Conservation (phyloP, 2,329 filamentous ascomycete genomes). For the Keithomyces neogunnii region DNA sequence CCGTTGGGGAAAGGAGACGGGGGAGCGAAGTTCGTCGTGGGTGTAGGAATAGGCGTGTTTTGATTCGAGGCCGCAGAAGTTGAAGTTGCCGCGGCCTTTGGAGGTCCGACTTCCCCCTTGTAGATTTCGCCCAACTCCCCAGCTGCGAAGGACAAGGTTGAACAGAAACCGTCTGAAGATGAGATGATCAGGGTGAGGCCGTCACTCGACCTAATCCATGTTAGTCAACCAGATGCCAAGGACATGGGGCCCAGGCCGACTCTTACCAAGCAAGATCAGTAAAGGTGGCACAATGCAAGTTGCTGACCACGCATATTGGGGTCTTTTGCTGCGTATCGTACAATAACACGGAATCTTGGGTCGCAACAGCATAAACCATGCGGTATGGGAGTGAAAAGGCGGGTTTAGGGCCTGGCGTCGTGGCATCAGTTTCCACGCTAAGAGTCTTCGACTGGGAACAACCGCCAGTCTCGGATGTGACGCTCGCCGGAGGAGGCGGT, state of each 20-base stretch:
- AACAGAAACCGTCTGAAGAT: constrained; percentile 98
- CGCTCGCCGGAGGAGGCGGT: constrained; percentile 55
- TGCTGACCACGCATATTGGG: constrained; percentile 89
- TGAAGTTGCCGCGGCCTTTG: constrained; percentile 34
- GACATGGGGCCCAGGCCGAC: neutral
- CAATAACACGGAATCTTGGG: constrained; percentile 86
- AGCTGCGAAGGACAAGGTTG: constrained; percentile 71
- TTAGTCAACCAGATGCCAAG: constrained; percentile 15
- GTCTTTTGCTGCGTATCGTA: constrained; percentile 97
- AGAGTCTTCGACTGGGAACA: constrained; percentile 45
- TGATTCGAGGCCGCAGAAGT: constrained; percentile 42
- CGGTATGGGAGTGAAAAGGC: constrained; percentile 85
- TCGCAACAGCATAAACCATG: constrained; percentile 94
- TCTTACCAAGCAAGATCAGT: constrained; percentile 89
- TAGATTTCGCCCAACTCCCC: constrained; percentile 82
- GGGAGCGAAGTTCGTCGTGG: constrained; percentile 54
- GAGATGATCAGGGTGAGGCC: constrained; percentile 68
- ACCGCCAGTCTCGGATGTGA: constrained; percentile 33
- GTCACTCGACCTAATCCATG: constrained; percentile 36
- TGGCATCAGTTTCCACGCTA: constrained; percentile 32
- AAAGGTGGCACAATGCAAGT: constrained; percentile 94
- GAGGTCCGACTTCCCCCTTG: constrained; percentile 53
- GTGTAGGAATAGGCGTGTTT: constrained; percentile 62
- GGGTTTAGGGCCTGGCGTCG: constrained; percentile 52
- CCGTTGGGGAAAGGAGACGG: constrained; percentile 48